A percentile compares a stretch with the other conserved stretches of the same genome.
Conservation (phyloP, 2,329 filamentous ascomycete species). For the Penicillium nordicum region DNA sequence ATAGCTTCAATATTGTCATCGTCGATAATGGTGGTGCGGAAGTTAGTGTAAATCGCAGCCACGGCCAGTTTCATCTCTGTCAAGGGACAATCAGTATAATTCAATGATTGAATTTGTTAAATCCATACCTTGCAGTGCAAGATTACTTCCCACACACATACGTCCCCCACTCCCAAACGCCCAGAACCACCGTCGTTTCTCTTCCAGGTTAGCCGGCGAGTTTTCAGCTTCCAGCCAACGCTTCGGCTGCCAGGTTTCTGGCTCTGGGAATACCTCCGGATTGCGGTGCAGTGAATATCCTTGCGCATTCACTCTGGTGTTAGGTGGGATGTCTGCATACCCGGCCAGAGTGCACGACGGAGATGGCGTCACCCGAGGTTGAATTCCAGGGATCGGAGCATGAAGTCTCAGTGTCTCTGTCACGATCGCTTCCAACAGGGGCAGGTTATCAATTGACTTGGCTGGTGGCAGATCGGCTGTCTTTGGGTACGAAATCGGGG, state of each 20-base stretch:
- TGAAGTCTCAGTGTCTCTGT: constrained; percentile 62
- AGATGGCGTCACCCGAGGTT: constrained; percentile 53
- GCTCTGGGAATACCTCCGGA: constrained; percentile 46
- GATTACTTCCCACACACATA: constrained; percentile 50
- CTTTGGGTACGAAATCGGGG: constrained; percentile 27
- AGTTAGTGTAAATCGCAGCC: constrained; percentile 68
- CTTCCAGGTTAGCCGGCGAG: constrained; percentile 36
- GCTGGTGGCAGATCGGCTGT: constrained; percentile 33
- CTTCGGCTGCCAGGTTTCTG: constrained; percentile 47
- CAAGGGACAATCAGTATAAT: constrained; percentile 10
- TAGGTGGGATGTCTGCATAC: constrained; percentile 43
- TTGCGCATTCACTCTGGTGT: constrained; percentile 46
- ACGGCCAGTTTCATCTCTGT: constrained; percentile 70
- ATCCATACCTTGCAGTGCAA: constrained; percentile 45
- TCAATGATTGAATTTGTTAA: background rate
- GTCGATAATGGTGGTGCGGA: constrained; percentile 57
- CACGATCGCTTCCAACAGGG: constrained; percentile 56
- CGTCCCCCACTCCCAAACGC: constrained; percentile 50
- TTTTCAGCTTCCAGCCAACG: constrained; percentile 48
- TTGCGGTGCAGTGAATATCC: constrained; percentile 54
- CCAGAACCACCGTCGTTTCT: constrained; percentile 50
- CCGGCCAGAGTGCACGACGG: constrained; percentile 40
- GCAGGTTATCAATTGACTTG: constrained; percentile 48
- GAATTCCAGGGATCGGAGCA: constrained; percentile 60
- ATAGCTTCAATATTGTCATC: constrained; percentile 63